A percentile compares a stretch with the other conserved stretches of the same genome.
Evolutionary conservation across 2,329 filamentous ascomycete genomes (phyloP).

Genomic region (Graphiopsis chlorocephala): DNA sequence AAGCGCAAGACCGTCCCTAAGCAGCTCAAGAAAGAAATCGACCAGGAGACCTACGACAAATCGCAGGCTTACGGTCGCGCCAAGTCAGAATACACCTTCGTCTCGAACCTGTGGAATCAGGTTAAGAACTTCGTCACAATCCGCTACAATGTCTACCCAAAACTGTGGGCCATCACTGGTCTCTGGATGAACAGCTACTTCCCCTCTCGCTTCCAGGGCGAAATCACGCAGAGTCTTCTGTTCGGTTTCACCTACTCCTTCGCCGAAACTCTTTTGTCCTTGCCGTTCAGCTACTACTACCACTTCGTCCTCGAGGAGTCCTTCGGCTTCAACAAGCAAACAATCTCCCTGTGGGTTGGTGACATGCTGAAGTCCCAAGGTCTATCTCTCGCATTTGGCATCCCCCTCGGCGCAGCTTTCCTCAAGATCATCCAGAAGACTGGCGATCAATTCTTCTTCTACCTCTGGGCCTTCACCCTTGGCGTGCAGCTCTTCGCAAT

Average conservation of each 20-base stretch:
- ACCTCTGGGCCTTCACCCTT: conserved; percentile 90
- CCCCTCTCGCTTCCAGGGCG: conserved; percentile 77
- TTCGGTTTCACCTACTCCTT: conserved; percentile 87
- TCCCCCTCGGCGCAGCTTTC: conserved; percentile 88
- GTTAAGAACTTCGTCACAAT: conserved; percentile 86
- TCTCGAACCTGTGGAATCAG: conserved; percentile 79
- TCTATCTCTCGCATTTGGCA: conserved; percentile 73
- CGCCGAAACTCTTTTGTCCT: conserved; percentile 72
- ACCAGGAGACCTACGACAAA: conserved; percentile 88
- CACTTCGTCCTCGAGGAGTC: conserved; percentile 95
- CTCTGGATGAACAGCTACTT: conserved; percentile 69
- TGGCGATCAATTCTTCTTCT: conserved; percentile 94
- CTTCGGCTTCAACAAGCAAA: conserved; percentile 99
- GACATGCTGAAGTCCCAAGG: conserved; percentile 91
- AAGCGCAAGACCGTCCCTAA: conserved; percentile 77
- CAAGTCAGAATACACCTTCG: conserved; percentile 85
- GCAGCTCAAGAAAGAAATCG: conserved; percentile 83
- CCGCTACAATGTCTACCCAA: conserved; percentile 85
- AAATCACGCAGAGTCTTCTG: conserved; percentile 88
- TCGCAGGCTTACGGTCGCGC: conserved; percentile 81
- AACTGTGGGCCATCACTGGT: conserved; percentile 83
- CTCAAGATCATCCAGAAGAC: conserved; percentile 92
- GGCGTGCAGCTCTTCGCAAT: conserved; percentile 90
- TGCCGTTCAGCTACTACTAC: conserved; percentile 85
- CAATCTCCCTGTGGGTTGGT: conserved; percentile 77